Conservation (phyloP, 257 asterid species). For the Vinca minor region DNA sequence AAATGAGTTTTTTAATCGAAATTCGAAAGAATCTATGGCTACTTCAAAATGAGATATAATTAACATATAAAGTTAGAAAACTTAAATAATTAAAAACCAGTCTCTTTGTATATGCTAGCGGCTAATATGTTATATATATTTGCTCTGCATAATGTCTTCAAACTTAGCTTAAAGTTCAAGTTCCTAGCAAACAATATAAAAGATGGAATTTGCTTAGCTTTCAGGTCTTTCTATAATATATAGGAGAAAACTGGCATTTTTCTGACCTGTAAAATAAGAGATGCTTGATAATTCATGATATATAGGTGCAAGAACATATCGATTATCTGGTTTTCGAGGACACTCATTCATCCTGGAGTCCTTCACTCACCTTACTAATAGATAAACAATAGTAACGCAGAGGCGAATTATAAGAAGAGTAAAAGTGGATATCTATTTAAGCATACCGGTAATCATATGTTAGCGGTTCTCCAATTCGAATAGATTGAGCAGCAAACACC, state of each 20-base stretch:
- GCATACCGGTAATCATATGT: slow-evolving; percentile 87
- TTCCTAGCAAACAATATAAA: not conserved
- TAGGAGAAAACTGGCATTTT: not conserved
- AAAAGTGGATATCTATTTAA: not conserved
- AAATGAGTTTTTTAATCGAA: not conserved
- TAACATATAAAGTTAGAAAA: too few relatives aligned
- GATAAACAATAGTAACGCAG: not conserved
- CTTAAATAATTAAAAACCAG: not conserved
- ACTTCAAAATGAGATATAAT: not conserved
- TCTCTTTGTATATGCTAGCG: not conserved
- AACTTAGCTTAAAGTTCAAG: not conserved
- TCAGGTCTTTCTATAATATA: not conserved
- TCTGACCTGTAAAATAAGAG: not conserved
- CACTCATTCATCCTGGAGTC: not conserved
- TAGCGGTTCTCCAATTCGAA: slow-evolving; percentile 74
- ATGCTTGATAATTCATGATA: not conserved
- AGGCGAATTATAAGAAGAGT: not conserved
- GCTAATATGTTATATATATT: too few relatives aligned
- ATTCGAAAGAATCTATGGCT: too few relatives aligned
- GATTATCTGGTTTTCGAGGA: not conserved
- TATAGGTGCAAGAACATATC: not conserved
- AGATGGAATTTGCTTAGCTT: not conserved
- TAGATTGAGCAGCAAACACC: slow-evolving; percentile 67
- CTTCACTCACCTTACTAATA: not conserved
- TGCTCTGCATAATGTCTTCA: not conserved